Conservation (phyloP, 2,329 filamentous ascomycete genomes). For the Aaosphaeria arxii region DNA sequence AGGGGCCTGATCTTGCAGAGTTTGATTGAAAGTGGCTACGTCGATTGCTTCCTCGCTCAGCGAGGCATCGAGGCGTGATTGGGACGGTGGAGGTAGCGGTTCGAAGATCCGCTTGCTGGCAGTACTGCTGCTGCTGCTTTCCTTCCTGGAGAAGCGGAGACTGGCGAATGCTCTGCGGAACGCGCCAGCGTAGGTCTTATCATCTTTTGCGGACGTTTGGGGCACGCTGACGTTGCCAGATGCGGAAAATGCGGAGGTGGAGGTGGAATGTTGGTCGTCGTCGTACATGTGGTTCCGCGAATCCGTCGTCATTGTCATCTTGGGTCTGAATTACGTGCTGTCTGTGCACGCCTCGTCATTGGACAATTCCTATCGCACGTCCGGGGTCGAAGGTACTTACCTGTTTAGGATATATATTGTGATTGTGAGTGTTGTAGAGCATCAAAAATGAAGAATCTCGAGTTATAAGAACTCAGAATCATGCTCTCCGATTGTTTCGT, state of each 20-base stretch:
- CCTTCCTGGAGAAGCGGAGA: conserved; percentile 6
- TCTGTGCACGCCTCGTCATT: conserved; percentile 18
- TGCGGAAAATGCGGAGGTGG: conserved; percentile 3
- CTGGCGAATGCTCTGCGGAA: conserved; percentile 6
- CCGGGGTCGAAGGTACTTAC: not conserved
- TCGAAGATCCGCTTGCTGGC: conserved; percentile 11
- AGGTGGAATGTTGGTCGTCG: not conserved
- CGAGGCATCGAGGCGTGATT: conserved; percentile 31
- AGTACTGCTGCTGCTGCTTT: not conserved
- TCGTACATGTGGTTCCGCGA: conserved; percentile 7
- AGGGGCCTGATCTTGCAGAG: not conserved
- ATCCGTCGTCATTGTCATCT: conserved; percentile 14
- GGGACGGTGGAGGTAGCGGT: conserved; percentile 17
- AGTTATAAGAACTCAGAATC: too few relatives aligned
- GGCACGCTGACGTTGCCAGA: conserved; percentile 2
- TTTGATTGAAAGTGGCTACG: conserved; percentile 2
- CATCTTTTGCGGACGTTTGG: conserved; percentile 1
- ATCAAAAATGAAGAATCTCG: too few relatives aligned
- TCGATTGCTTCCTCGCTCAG: conserved; percentile 22
- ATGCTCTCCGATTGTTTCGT: too few relatives aligned
- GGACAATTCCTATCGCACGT: conserved; percentile 12
- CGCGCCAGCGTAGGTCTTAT: too few relatives aligned
- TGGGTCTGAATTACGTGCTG: conserved; percentile 24
- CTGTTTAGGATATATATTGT: not conserved
- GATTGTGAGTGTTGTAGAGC: too few relatives aligned